Conservation (phyloP, 2,329 filamentous ascomycete genomes). For the Nannizziopsis barbatae region DNA sequence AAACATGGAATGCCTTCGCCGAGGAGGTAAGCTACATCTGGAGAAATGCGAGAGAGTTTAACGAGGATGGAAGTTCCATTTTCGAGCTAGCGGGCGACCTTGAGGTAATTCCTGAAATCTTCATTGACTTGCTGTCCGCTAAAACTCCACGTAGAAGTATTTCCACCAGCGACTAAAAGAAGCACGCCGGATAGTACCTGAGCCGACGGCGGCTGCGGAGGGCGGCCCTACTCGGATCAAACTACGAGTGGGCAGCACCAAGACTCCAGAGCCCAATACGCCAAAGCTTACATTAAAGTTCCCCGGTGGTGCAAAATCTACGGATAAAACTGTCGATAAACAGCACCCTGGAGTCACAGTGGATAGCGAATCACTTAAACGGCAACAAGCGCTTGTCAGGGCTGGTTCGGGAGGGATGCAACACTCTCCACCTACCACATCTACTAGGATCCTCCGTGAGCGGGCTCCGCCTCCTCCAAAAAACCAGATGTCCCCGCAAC, state of each 20-base stretch:
- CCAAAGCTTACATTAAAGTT: conserved; percentile 65
- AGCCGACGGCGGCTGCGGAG: conserved; percentile 40
- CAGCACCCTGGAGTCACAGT: conserved; percentile 39
- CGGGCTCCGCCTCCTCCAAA: conserved; percentile 9
- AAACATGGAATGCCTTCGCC: conserved; percentile 71
- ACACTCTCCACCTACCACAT: conserved; percentile 13
- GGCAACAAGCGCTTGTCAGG: conserved; percentile 43
- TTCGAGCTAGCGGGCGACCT: conserved; percentile 65
- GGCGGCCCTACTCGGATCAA: conserved; percentile 60
- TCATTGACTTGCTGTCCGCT: not conserved
- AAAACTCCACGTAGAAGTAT: conserved; percentile 42
- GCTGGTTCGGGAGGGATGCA: conserved; percentile 34
- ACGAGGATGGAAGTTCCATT: conserved; percentile 83
- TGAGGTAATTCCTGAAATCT: conserved; percentile 47
- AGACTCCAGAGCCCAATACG: conserved; percentile 33
- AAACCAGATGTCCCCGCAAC: not conserved
- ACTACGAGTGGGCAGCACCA: conserved; percentile 51
- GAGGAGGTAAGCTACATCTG: conserved; percentile 71
- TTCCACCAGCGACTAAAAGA: conserved; percentile 59
- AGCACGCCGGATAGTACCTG: conserved; percentile 59
- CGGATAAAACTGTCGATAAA: conserved; percentile 36
- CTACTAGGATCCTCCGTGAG: conserved; percentile 31
- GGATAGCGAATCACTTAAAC: conserved; percentile 44
- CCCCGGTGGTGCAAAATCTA: conserved; percentile 42
- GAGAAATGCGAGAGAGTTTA: conserved; percentile 80